Evolutionary conservation across 192 early-diverging fungal species (phyloP), one percentile per base, ranked within the genome.

Genomic region (Coemansia sp.): DNA sequence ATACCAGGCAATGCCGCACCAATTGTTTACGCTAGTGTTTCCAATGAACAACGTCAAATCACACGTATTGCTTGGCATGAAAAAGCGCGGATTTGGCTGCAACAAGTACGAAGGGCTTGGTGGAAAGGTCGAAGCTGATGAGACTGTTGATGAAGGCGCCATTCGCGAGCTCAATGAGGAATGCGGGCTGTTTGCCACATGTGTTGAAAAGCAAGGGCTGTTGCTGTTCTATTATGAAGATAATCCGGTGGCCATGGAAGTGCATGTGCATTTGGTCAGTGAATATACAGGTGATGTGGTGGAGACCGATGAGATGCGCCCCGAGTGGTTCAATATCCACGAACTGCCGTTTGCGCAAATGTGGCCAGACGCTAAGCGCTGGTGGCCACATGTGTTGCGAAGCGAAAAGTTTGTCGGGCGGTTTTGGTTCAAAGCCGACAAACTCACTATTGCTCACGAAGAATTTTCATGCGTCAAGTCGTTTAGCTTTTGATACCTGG

Each of bases 251-350:
- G 87, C 67, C 21, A 67, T 90, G 49, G 90, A 92, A 62, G 85
- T 86, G 0, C 90, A 90, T 65, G 78, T 92, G 12, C 90, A 81
- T 68, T 37, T 68, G 9, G 63, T 79, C 0, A 62, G 71, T 11
- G 57, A 74, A 1, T 86, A 76, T 61, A 38, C 58, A 5, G 89
- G 89, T 0, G 45, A 67, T 27, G 74, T 76, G 14, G 51, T 52
- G 27, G 90, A 92, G 85, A 85, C 86, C 5, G 89, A 92, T 10
- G 91, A 92, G 67, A 92, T 92, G 91, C 72, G 72, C 25, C 89
- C 89, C 1, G 58, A 91, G 76, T 92, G 91, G 91, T 92, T 85
- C 54, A 1, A 6, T 7, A 65, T 81, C 35, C 57, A 69, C 22
- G 56, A 73, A 19, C 82, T 91, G 74, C 91, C 91, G 0, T 92